Base-by-base conservation (phyloP, 2,329 filamentous ascomycete species). In the Pezicula neosporulosa region DNA sequence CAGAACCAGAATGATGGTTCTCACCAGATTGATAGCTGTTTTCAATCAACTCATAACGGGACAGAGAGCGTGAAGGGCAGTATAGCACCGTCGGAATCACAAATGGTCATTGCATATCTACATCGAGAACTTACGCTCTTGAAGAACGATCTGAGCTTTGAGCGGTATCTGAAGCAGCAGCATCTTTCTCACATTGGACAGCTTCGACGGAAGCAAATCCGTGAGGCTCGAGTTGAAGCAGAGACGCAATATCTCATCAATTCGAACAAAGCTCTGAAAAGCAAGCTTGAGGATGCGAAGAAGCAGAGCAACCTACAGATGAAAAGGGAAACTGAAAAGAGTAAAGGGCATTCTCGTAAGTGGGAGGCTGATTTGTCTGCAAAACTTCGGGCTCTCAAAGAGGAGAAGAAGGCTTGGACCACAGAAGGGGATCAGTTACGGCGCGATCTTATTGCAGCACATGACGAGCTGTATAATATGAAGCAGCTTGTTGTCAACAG, bases 181-280 rank as follows among this genome's bases (percentile, higher is more conserved):
- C 89, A 93, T 66, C 81, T 92, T 58, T 81, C 85, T 2, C 88
- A 93, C 53, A 92, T 94, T 63, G 88, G 88, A 1, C 87, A 90
- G 62, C 71, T 94, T 39, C 85, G 89, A 59, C 78, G 87, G 13
- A 84, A 85, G 55, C 85, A 90, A 52, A 82, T 93, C 56, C 82
- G 82, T 57, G 87, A 92, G 66, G 87, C 87, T 7, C 87, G 88
- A 2, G 86, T 83, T 1, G 89, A 93, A 65, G 89, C 89, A 1
- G 89, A 94, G 64, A 90, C 87, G 2, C 88, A 93, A 58, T 90
- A 91, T 48, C 72, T 94, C 3, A 82, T 93, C 56, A 86, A 90
- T 60, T 84, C 80, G 16, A 93, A 92, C 63, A 83, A 87, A 16
- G 83, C 82, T 18, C 71, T 93, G 28, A 89, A 86, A 65, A 82